Base-by-base conservation (phyloP, 371 early-diverging fungal species). In the Quaeritorhiza haematococci region DNA sequence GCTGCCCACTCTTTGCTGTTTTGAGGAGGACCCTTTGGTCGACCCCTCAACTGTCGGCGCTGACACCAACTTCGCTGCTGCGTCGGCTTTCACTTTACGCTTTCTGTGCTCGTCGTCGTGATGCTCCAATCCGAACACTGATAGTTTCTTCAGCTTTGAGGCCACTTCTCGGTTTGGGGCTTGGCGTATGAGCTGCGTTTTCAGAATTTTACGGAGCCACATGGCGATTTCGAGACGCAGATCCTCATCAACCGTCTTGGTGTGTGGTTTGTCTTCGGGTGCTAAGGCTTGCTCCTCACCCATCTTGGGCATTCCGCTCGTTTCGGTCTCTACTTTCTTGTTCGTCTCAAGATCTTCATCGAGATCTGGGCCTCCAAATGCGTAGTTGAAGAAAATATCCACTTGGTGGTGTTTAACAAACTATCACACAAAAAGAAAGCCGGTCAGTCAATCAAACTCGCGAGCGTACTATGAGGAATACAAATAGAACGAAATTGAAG, bases 51-150 rank as follows among this genome's bases (percentile, higher is more conserved):
- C 48, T 10, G n/a, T 24, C 8, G 45, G 6, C 6, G 17, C 27
- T 54, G 17, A 17, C 44, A 17, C 44, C 28, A 8, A 24, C 27
- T 44, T 51, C 21, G 19, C 23, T 5, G 21, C 56, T 64, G n/a
- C 56, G 43, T 21, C 30, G 1, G 43, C 56, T 10, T 34, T 44
- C 28, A 42, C 53, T 15, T 10, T 23, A 29, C 26, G 45, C 38
- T 38, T 13, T 19, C 13, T 38, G 13, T 38, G 15, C 5, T 5
- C 26, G 42, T 44, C 13, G 28, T 41, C 57, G 3, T 54, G 28
- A 33, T 64, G 61, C 29, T 68, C 63, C n/a, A 65, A 47, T 3
- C 73, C 73, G 33, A 52, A 55, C 19, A 67, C 63, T 19, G 52
- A 62, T 42, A 69, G 43, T 51, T 56, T 59, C 44, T 50, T 42